Evolutionary conservation across 192 early-diverging fungal species (phyloP).

Genomic region (Entomortierella parvispora): DNA sequence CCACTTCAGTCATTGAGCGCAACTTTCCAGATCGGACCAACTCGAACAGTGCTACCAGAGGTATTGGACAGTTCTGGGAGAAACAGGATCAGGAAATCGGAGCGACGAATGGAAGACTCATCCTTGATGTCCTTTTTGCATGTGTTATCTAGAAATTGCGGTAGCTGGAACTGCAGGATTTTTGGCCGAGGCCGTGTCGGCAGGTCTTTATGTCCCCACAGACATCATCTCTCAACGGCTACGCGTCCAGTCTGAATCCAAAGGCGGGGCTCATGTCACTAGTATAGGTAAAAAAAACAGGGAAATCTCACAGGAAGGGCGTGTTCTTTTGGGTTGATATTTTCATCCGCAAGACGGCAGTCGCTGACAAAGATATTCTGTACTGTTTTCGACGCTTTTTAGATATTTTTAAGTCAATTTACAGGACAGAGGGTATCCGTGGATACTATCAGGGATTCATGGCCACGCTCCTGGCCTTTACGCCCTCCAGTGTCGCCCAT

Average conservation of each 20-base stretch:
- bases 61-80: constrained; percentile 2
- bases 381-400: too few relatives aligned
- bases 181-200: constrained; percentile 37
- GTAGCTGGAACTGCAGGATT: constrained; percentile 50
- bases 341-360: too few relatives aligned
- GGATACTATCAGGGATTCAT: constrained; percentile 49
- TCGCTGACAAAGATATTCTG: too few relatives aligned
- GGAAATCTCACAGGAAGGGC: not conserved
- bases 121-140: not conserved
- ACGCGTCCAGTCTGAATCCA: constrained; percentile 45
- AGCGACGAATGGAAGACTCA: not conserved
- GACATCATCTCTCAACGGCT: constrained; percentile 48
- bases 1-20: constrained; percentile 37
- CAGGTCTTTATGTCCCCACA: constrained; percentile 39
- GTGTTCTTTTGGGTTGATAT: too few relatives aligned
- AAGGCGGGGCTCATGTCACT: constrained; percentile 27
- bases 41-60: constrained; percentile 44
- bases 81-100: not conserved
- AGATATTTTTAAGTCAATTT: constrained; percentile 48
- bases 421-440: constrained; percentile 39
- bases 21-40: constrained; percentile 41
- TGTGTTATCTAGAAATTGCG: constrained; percentile 22
- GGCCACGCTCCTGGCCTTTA: constrained; percentile 32
- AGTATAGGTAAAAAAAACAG: constrained; percentile 27
- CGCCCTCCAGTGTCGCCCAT: constrained; percentile 34